These are phyloP conservation scores for Plasmodium billcollinsi DNA, from an alignment of 169 alveolate genomes.

Conservation along the genomic window DNA sequence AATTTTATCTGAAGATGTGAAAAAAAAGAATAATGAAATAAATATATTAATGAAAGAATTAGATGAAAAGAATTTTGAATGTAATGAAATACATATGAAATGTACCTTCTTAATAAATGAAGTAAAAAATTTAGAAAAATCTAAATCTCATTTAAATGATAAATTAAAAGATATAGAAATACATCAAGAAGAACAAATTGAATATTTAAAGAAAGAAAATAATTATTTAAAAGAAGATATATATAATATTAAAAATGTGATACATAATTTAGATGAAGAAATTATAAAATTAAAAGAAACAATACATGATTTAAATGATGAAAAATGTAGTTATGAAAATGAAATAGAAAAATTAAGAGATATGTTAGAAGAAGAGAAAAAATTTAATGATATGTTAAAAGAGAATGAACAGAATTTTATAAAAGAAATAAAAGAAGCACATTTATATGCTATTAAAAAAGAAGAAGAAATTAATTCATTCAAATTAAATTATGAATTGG, in stretches of 20 bases:
- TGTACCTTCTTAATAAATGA: slow-evolving; percentile 59
- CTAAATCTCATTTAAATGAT: slow-evolving; percentile 38
- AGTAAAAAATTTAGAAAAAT: slow-evolving; percentile 47
- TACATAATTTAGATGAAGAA: slow-evolving; percentile 64
- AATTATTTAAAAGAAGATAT: slow-evolving; percentile 54
- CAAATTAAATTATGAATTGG: slow-evolving; percentile 31
- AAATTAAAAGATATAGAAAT: slow-evolving; percentile 55
- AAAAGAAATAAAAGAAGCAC: slow-evolving; percentile 76
- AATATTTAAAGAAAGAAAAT: slow-evolving; percentile 56
- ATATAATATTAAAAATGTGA: slow-evolving; percentile 32
- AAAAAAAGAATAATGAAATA: slow-evolving; percentile 66
- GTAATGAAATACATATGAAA: slow-evolving; percentile 60
- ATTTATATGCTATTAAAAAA: slow-evolving; percentile 65
- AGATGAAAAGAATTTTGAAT: slow-evolving; percentile 66
- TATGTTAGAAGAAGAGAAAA: slow-evolving; percentile 64
- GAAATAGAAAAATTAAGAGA: slow-evolving; percentile 75
- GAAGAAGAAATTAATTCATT: slow-evolving; percentile 53
- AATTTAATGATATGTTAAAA: slow-evolving; percentile 62
- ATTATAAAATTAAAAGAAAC: slow-evolving; percentile 37
- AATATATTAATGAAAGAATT: slow-evolving; percentile 55
- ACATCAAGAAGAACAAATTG: slow-evolving; percentile 48
- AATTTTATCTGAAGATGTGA: slow-evolving; percentile 66
- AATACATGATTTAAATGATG: slow-evolving; percentile 32
- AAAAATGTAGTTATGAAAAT: slow-evolving; percentile 48
- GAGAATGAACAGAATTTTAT: slow-evolving; percentile 74